phyloP scores from a whole-genome alignment of 2,329 filamentous ascomycete genomes.

The Corynespora cassiicola region DNA sequence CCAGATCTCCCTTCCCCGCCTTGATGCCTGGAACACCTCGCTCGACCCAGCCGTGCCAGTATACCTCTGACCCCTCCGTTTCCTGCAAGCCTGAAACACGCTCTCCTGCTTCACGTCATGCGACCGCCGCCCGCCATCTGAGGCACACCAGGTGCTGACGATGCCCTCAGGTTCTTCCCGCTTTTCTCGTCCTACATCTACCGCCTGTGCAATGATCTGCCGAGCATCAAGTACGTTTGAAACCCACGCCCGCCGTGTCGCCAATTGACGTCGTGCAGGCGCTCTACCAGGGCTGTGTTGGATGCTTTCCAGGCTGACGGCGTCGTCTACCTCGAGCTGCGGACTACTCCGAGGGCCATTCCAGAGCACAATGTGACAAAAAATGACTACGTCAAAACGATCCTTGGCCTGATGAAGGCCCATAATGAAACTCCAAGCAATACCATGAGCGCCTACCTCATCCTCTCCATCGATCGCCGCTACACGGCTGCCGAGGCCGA shows the following conservation, averaged over 20 bases:
- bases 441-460: slow-evolving; percentile 67
- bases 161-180: slow-evolving; percentile 68
- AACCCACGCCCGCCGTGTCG: background rate
- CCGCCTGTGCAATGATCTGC: slow-evolving; percentile 69
- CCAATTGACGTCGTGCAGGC: slow-evolving; percentile 48
- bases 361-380: slow-evolving; percentile 62
- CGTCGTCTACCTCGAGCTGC: slow-evolving; percentile 78
- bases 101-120: too few species aligned
- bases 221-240: slow-evolving; percentile 65
- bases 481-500: slow-evolving; percentile 64
- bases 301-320: slow-evolving; percentile 70
- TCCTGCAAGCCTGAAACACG: too few species aligned
- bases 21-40: too few species aligned
- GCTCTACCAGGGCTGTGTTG: slow-evolving; percentile 68
- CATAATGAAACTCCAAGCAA: slow-evolving; percentile 52
- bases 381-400: slow-evolving; percentile 67
- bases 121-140: slow-evolving; percentile 12
- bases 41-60: too few species aligned
- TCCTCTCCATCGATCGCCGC: slow-evolving; percentile 77
- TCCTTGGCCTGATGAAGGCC: slow-evolving; percentile 68
- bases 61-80: too few species aligned
- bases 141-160: slow-evolving; percentile 26
- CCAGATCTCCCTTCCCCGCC: too few species aligned
- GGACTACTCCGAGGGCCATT: slow-evolving; percentile 77
- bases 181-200: slow-evolving; percentile 84